Conservation (phyloP, 805 yeast genomes). For the Groenewaldozyma salmanticensis region DNA sequence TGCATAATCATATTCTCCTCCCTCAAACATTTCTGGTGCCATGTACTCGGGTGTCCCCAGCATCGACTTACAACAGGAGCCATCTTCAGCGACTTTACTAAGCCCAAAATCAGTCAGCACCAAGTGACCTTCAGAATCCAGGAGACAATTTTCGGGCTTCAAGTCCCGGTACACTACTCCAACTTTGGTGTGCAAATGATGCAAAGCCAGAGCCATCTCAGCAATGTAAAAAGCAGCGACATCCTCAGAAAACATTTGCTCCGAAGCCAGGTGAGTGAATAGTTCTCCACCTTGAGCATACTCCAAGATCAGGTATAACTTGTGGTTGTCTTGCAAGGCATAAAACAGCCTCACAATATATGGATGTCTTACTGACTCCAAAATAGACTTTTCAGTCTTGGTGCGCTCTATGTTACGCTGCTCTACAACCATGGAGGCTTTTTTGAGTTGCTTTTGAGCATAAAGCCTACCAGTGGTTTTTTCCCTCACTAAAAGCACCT, state of each 20-base stretch:
- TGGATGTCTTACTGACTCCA: conserved; percentile 65
- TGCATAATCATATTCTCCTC: conserved; percentile 63
- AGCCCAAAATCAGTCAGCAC: conserved; percentile 83
- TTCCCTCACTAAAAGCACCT: conserved; percentile 70
- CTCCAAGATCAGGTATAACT: conserved; percentile 66
- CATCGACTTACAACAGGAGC: conserved; percentile 43
- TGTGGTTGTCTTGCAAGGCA: conserved; percentile 72
- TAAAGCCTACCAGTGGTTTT: conserved; percentile 49
- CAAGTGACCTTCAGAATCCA: conserved; percentile 69
- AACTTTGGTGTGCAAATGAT: conserved; percentile 56
- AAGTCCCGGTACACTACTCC: conserved; percentile 84
- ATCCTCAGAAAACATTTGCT: conserved; percentile 43
- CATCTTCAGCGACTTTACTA: conserved; percentile 34
- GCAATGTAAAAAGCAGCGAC: conserved; percentile 71
- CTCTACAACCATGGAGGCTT: conserved; percentile 65
- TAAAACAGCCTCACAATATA: conserved; percentile 73
- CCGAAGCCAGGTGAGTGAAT: conserved; percentile 49
- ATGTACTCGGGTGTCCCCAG: conserved; percentile 77
- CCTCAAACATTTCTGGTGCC: conserved; percentile 83
- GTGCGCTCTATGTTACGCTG: conserved; percentile 60
- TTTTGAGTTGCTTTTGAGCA: conserved; percentile 80
- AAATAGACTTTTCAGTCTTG: conserved; percentile 65
- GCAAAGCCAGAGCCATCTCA: conserved; percentile 67
- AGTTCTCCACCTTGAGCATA: conserved; percentile 87
- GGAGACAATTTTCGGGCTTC: conserved; percentile 81